phyloP scores from a whole-genome alignment of 108 stramenopile species.

The Nitzschia inconspicua region DNA sequence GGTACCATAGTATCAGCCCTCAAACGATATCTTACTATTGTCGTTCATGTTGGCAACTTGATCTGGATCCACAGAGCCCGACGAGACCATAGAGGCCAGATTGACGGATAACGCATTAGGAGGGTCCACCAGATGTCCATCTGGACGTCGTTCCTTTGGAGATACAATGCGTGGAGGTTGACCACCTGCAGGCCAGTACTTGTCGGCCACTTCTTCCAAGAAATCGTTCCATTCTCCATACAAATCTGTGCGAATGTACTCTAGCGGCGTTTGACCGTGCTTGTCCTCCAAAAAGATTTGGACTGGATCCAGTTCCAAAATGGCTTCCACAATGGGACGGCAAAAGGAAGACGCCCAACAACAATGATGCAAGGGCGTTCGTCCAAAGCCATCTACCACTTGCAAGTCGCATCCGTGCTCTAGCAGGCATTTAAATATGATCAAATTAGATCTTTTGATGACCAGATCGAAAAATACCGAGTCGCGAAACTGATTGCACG shows the following conservation, averaged over 20 bases:
- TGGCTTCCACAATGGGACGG: conserved; percentile 26
- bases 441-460: conserved; percentile 61
- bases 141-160: conserved; percentile 15
- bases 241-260: conserved; percentile 66
- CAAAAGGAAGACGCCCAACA: conserved; percentile 41
- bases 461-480: conserved; percentile 68
- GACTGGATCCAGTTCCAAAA: conserved; percentile 47
- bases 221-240: conserved; percentile 70
- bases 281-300: conserved; percentile 71
- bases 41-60: conserved; percentile 21
- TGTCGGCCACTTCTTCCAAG: conserved; percentile 43
- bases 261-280: conserved; percentile 69
- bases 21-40: too few species aligned
- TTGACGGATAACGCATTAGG: conserved; percentile 15
- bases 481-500: conserved; percentile 90
- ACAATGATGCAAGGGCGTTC: conserved; percentile 50
- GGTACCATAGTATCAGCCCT: too few species aligned
- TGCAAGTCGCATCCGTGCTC: conserved; percentile 53
- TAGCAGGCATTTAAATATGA: conserved; percentile 50
- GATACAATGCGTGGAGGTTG: background rate
- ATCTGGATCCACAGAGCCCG: conserved; percentile 27
- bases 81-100: conserved; percentile 33
- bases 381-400: conserved; percentile 52
- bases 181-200: conserved; percentile 46
- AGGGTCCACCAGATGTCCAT: conserved; percentile 28